Percentiles rank a stretch among this genome's conserved stretches.
Conservation (phyloP, 2,329 filamentous ascomycete species). For the Curvularia lunata region DNA sequence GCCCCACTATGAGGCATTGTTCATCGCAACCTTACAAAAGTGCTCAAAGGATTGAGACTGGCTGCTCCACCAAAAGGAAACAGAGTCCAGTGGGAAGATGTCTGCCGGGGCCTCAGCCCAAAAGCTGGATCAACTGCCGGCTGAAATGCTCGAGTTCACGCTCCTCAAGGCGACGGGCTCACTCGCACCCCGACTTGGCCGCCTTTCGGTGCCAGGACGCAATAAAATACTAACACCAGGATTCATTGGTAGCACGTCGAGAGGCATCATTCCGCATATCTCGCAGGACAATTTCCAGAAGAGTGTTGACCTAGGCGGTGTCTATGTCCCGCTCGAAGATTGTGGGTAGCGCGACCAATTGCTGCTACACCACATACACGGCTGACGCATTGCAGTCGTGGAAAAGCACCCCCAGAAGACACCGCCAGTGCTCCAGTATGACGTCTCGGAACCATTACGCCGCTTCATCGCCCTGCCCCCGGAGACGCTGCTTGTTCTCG, state of each 20-base stretch:
- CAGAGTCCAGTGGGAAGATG: constrained; percentile 13
- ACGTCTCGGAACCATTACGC: constrained; percentile 64
- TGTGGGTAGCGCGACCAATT: constrained; percentile 65
- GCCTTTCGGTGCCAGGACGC: constrained; percentile 67
- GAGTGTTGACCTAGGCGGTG: constrained; percentile 68
- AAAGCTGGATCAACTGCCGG: constrained; percentile 36
- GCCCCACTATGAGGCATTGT: constrained; percentile 14
- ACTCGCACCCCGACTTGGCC: constrained; percentile 69
- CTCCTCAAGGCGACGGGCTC: constrained; percentile 49
- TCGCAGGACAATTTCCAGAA: constrained; percentile 80
- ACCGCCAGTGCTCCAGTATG: constrained; percentile 61
- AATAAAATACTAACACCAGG: constrained; percentile 80
- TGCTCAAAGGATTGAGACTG: background rate
- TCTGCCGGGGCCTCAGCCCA: constrained; percentile 4
- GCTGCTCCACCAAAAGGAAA: background rate
- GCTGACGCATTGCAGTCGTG: constrained; percentile 63
- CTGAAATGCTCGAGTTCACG: constrained; percentile 55
- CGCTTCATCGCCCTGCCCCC: constrained; percentile 76
- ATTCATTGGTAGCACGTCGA: constrained; percentile 79
- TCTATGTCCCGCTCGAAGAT: constrained; percentile 88
- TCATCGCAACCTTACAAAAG: background rate
- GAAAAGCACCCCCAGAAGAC: constrained; percentile 61
- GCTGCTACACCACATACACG: constrained; percentile 5
- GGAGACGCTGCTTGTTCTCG: constrained; percentile 72
- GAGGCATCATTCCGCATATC: constrained; percentile 85